Evolutionary conservation across 768 basidiomycete genomes (phyloP).

Genomic region (Leccinum disarticulatum): DNA sequence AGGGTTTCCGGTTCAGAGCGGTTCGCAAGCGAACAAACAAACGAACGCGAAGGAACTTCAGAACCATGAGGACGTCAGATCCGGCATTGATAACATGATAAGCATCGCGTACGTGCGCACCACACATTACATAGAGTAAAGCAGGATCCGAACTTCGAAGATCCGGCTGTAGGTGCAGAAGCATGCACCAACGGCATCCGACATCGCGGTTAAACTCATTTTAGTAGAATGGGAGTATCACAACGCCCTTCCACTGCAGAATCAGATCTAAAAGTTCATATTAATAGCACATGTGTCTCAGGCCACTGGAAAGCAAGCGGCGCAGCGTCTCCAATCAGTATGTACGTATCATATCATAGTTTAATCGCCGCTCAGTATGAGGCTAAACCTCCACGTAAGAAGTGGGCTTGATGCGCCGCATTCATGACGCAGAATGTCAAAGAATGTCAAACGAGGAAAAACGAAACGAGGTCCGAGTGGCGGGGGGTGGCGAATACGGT

Average conservation of each 20-base stretch:
- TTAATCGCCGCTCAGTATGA: conserved; percentile 1
- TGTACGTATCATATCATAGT: neutral
- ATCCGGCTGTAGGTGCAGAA: neutral
- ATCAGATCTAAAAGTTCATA: neutral
- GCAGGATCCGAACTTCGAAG: neutral
- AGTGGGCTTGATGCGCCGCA: neutral
- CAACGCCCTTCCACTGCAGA: neutral
- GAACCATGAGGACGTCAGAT: neutral
- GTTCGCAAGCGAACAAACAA: neutral
- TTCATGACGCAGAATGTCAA: neutral
- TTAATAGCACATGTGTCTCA: neutral
- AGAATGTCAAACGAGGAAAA: neutral
- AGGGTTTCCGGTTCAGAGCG: neutral
- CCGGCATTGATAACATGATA: neutral
- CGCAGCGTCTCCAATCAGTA: neutral
- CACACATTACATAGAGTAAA: neutral
- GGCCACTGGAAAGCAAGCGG: neutral
- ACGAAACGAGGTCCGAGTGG: neutral
- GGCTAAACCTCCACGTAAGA: neutral
- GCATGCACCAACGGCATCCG: neutral
- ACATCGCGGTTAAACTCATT: neutral
- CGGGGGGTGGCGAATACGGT: neutral
- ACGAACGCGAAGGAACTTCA: neutral
- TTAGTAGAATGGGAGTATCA: neutral
- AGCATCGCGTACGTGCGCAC: no score